Percentiles rank a stretch among this genome's conserved stretches.
phyloP scores from a whole-genome alignment of 257 asterid genomes.

The Striga asiatica region DNA sequence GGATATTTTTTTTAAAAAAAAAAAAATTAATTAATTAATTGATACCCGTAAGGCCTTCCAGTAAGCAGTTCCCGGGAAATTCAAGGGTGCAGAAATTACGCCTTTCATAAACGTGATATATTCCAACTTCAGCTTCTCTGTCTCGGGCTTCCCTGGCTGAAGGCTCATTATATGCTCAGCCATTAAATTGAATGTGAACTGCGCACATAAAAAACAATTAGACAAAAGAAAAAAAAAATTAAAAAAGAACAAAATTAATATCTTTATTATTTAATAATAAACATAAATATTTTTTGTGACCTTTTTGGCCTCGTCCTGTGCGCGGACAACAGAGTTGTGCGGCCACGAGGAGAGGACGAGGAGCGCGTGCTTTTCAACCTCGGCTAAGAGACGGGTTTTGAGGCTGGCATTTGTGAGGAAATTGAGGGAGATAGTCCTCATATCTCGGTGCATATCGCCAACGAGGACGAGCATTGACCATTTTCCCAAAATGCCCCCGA shows the following conservation, averaged over 20 bases:
- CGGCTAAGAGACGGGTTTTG: conserved; percentile 49
- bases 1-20: not conserved
- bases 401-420: conserved; percentile 73
- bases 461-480: conserved; percentile 93
- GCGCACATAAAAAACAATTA: conserved; percentile 1
- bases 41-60: conserved; percentile 75
- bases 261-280: not conserved
- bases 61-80: conserved; percentile 93
- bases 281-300: conserved; percentile 9
- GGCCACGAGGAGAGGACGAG: conserved; percentile 67
- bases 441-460: conserved; percentile 89
- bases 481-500: conserved; percentile 90
- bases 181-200: conserved; percentile 89
- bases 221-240: not conserved
- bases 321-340: conserved; percentile 37
- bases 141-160: conserved; percentile 65
- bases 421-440: conserved; percentile 75
- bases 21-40: not conserved
- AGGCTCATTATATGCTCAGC: conserved; percentile 90
- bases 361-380: conserved; percentile 66
- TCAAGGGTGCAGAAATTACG: conserved; percentile 82
- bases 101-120: conserved; percentile 95
- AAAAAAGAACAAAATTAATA: not conserved
- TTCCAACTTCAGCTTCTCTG: conserved; percentile 65
- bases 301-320: conserved; percentile 93